Base-by-base conservation (phyloP, 768 basidiomycete genomes). In the Fomitopsis pulvina region DNA sequence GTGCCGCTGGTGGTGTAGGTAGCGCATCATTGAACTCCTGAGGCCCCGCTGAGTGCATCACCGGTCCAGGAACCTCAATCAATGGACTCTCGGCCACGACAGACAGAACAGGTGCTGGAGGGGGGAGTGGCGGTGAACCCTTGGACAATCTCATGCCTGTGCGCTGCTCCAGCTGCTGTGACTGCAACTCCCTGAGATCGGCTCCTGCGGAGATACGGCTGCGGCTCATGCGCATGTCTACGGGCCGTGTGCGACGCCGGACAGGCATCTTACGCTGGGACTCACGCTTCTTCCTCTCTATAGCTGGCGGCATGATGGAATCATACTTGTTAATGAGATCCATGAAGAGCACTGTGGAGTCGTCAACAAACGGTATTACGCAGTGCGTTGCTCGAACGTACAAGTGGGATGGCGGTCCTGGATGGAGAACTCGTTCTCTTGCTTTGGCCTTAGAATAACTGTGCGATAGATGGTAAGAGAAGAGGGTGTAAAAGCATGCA, bases 191-290 rank as follows among this genome's bases (percentile, higher is more conserved):
- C 52, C 80, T 74, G 2, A 80, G 70, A 53, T 92, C 85, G 3
- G 77, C 76, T 22, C 83, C 86, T 2, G 79, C 75, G 2, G 87
- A 85, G 47, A 95, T 80, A 49, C 77, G 77, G 56, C 81, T 80
- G 54, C 92, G 77, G 56, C 85, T 91, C 65, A 91, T 75, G 41
- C 92, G 85, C 82, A 93, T 85, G 64, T 96, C 93, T 41, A 94
- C 70, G 0, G 85, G 84, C 0, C 87, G 85, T 2, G 93, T 95
- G 47, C 89, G 87, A 61, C 93, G 94, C 37, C 92, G 77, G 21
- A 83, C 62, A 11, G 90, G 93, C 40, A 88, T 73, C 52, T 83
- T 88, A 41, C 93, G 83, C 56, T 90, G 92, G 0, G 89, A 85
- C 60, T 94, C 92, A 21, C 83, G 82, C 59, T 86, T 89, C 73